phyloP scores from a whole-genome alignment of 2,329 filamentous ascomycete genomes.

The Rhinocladiella similis region DNA sequence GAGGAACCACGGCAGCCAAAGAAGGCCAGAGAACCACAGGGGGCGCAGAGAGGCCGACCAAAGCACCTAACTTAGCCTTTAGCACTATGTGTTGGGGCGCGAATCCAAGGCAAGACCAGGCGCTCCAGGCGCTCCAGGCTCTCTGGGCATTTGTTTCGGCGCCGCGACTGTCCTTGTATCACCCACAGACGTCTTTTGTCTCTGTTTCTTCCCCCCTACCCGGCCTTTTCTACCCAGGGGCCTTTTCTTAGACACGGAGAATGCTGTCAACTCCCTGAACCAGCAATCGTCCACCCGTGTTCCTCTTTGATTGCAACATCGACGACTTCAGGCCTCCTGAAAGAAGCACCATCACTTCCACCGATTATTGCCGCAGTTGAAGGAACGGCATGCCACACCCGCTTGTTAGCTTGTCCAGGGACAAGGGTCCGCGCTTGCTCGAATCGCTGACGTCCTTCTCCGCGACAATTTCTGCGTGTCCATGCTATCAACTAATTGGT shows the following conservation, averaged over 20 bases:
- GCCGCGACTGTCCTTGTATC: not conserved
- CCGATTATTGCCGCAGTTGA: not conserved
- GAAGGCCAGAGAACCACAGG: too few species aligned
- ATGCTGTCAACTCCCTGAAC: too few species aligned
- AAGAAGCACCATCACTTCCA: not conserved
- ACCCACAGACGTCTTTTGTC: not conserved
- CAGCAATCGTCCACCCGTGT: too few species aligned
- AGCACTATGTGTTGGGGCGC: too few species aligned
- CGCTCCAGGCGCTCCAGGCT: too few species aligned
- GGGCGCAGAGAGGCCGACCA: too few species aligned
- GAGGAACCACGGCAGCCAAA: too few species aligned
- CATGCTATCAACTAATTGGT: not conserved
- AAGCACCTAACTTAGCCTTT: too few species aligned
- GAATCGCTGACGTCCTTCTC: constrained; percentile 2
- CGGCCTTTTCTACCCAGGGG: not conserved
- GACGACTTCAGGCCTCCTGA: not conserved
- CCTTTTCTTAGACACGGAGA: not conserved
- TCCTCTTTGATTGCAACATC: too few species aligned
- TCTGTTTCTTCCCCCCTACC: not conserved
- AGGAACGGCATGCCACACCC: too few species aligned
- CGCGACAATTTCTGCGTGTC: constrained; percentile 1
- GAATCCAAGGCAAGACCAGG: too few species aligned
- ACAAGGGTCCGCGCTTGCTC: not conserved
- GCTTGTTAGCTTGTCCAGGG: not conserved
- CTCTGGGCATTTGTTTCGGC: not conserved